Base-by-base conservation (phyloP, 2,329 filamentous ascomycete genomes). In the Raffaelea albimanens region DNA sequence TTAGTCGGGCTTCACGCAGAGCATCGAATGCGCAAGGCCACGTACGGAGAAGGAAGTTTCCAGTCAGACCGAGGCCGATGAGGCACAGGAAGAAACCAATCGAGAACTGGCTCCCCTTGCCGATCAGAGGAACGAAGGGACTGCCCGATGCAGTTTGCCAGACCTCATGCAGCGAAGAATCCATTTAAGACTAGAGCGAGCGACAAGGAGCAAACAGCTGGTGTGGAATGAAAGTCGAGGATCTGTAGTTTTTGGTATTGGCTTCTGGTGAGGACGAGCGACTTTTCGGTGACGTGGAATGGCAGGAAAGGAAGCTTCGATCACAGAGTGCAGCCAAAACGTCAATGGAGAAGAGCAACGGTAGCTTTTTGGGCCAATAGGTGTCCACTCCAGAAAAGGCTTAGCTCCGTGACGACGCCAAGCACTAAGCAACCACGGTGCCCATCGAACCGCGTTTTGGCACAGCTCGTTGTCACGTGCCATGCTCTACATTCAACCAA, bases 71-170 rank as follows among this genome's bases (percentile, higher is more conserved):
- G 54, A 95, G 61, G 66, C 87, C 87, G 51, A 83, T 61, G 25
- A 87, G 62, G 51, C 96, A 74, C 51, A 96, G 76, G 47, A 73
- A 63, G 67, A 90, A 91, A 61, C 82, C 90, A 55, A 95, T 72
- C 56, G 78, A 69, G 71, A 96, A 93, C 58, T 97, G 93, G 63
- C 72, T 82, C 61, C 82, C 78, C 72, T 97, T 97, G 64, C 78
- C 77, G 59, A 97, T 70, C 49, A 80, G 64, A 52, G 91, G 89
- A 58, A 82, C 69, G 71, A 93, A 97, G 53, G 89, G 87, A 72
- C 81, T 86, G 76, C 81, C 80, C 68, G 86, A 80, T 71, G 90
- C 87, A 76, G 87, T 86, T 76, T 94, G 85, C 91, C 91, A 97
- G 72, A 95, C 78, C 67, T 93, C 82, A 69, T 84, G 82, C 67